Evolutionary conservation across 805 yeast species (phyloP).

Genomic region (Pichia rugopelliculosa): DNA sequence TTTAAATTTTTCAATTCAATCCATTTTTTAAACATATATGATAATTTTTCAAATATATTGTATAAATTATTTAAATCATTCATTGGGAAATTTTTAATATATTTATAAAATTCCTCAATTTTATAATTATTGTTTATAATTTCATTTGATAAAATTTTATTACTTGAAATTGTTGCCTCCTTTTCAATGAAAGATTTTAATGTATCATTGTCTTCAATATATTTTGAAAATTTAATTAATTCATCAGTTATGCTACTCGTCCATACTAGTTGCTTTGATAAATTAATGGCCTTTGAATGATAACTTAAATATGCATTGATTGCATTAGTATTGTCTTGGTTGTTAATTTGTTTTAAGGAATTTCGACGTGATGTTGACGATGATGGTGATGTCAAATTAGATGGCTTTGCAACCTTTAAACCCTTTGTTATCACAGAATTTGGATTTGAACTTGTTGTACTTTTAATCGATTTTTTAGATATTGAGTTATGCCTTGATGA

Average conservation of each 20-base stretch:
- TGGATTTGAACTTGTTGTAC: neutral
- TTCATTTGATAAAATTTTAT: neutral
- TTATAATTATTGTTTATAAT: neutral
- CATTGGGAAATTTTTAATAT: slow-evolving; percentile 7
- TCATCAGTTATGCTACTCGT: neutral
- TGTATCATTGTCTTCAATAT: neutral
- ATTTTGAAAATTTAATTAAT: neutral
- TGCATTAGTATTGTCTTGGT: neutral
- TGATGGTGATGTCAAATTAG: neutral
- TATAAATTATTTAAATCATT: slow-evolving; percentile 7
- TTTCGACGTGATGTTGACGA: neutral
- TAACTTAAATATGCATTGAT: neutral
- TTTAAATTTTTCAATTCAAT: neutral
- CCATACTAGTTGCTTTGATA: slow-evolving; percentile 1
- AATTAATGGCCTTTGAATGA: neutral
- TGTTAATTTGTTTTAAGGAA: neutral
- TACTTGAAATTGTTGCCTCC: neutral
- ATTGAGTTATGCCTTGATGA: neutral
- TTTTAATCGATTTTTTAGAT: neutral
- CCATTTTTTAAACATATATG: slow-evolving; percentile 7
- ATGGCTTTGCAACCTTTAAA: neutral
- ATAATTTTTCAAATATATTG: neutral
- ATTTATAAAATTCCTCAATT: slow-evolving; percentile 13
- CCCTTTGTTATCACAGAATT: neutral
- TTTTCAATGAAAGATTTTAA: neutral